Percentiles rank a stretch among this genome's conserved stretches.
These are phyloP conservation scores for Litsea cubeba DNA, from an alignment of 164 flowering plant genomes.

Conservation along the genomic window DNA sequence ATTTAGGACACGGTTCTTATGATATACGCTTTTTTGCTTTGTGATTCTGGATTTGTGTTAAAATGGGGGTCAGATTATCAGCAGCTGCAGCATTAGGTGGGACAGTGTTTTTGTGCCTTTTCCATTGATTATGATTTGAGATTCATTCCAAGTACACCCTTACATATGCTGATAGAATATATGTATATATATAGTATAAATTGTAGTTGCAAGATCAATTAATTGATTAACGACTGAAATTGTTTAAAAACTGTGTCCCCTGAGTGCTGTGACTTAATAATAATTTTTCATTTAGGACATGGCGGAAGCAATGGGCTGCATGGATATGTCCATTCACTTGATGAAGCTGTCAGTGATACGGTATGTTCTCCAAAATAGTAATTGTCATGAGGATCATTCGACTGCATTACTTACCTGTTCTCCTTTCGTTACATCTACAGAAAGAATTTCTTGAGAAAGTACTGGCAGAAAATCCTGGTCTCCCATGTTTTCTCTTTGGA, in stretches of 20 bases:
- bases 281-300: slow-evolving; percentile 45
- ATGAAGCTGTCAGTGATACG: slow-evolving; percentile 58
- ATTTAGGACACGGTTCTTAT: neutral
- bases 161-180: neutral
- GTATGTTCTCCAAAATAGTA: slow-evolving; percentile 29
- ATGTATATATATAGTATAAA: too few relatives aligned
- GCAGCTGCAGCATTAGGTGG: neutral
- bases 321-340: slow-evolving; percentile 83
- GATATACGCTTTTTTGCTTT: too few relatives aligned
- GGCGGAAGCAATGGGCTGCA: slow-evolving; percentile 95
- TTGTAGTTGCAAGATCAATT: neutral
- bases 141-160: neutral
- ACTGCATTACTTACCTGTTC: too few relatives aligned
- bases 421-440: slow-evolving; percentile 24
- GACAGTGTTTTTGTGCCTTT: neutral
- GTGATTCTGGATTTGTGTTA: too few relatives aligned
- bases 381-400: too few relatives aligned
- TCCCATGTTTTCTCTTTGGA: slow-evolving; percentile 86
- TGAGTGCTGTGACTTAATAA: neutral
- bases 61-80: too few relatives aligned
- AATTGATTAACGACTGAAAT: too few relatives aligned
- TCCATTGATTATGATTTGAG: neutral
- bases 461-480: slow-evolving; percentile 58
- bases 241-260: too few relatives aligned
- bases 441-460: slow-evolving; percentile 60